These are phyloP conservation scores for Trypanosoma platydactyli DNA, from an alignment of 208 protist species.

Conservation along the genomic window DNA sequence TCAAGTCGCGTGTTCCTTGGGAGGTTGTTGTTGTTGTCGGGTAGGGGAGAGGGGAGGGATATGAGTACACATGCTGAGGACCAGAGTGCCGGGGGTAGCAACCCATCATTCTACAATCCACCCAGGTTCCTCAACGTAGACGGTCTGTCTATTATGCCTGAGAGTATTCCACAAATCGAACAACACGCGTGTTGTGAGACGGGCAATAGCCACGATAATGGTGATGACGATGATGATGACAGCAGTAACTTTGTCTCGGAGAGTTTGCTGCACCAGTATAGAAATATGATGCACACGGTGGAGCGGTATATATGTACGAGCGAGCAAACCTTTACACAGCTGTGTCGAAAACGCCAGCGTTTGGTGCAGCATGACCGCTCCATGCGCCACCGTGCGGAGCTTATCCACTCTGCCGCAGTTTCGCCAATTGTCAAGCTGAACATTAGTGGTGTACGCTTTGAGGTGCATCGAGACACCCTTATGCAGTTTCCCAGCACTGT, in stretches of 20 bases:
- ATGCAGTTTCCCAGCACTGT: conserved; percentile 22
- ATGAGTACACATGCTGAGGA: not conserved
- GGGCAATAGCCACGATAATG: conserved; percentile 8
- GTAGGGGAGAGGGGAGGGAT: not conserved
- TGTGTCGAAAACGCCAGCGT: conserved; percentile 9
- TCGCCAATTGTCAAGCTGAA: conserved; percentile 25
- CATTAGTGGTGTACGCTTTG: conserved; percentile 30
- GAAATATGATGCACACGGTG: not conserved
- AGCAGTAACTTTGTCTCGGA: not conserved
- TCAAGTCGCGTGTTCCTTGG: too few species aligned
- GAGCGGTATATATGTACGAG: not conserved
- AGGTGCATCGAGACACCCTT: conserved; percentile 22
- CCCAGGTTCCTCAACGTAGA: conserved; percentile 1
- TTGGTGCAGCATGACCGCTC: conserved; percentile 16
- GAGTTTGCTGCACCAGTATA: conserved; percentile 5
- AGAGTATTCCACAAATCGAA: not conserved
- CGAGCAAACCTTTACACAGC: not conserved
- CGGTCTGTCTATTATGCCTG: not conserved
- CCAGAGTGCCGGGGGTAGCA: not conserved
- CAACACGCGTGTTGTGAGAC: too few species aligned
- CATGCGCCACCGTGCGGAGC: conserved; percentile 10
- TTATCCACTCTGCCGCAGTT: not conserved
- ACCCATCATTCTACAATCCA: conserved; percentile 4
- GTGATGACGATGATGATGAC: not conserved
- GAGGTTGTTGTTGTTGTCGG: too few species aligned